Evolutionary conservation across 345 rosid genomes (phyloP), one percentile per base, ranked within the genome.

Genomic region (Excoecaria agallocha): DNA sequence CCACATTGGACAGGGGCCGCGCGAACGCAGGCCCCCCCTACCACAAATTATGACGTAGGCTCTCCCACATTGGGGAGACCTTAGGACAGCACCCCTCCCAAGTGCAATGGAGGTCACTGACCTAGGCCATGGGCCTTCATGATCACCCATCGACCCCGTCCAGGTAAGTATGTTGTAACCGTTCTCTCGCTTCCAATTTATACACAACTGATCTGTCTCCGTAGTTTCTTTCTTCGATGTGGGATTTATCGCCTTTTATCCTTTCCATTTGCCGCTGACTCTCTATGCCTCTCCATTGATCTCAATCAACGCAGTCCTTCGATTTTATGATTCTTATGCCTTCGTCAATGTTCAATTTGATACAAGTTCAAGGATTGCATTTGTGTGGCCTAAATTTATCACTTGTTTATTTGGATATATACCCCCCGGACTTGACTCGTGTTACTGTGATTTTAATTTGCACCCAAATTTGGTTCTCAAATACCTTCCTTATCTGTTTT

Each of bases 11-110:
- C 3, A 56, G 72, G 67, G 73, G 77, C 77, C 71, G 77, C 77
- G 77, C 77, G 77, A 55, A 74, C 77, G 77, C 77, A 74, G 63
- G 71, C 77, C 77, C 77, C 77, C 65, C 0, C 76, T 62, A 19
- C 48, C 77, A 82, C 78, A 79, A 79, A 76, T 82, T 68, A 38
- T 59, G 82, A 82, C 80, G 80, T 73, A 79, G 78, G 80, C 73
- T 79, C 82, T 78, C 77, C 76, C 35, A 25, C 64, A 8, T 7
- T 69, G 79, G 48, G 56, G 70, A 77, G 84, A 74, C 81, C 77
- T 74, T 78, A 68, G 49, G 45, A 37, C 61, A 30, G 79, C 70
- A 45, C 78, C 74, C 78, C 52, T 69, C 81, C 67, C 0, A 0
- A 0, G 75, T 78, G 75, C 81, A 74, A 74, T 78, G 78, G 69